Evolutionary conservation across 1,139 yeast species (phyloP).

Genomic region (Starmera stellimalicola): DNA sequence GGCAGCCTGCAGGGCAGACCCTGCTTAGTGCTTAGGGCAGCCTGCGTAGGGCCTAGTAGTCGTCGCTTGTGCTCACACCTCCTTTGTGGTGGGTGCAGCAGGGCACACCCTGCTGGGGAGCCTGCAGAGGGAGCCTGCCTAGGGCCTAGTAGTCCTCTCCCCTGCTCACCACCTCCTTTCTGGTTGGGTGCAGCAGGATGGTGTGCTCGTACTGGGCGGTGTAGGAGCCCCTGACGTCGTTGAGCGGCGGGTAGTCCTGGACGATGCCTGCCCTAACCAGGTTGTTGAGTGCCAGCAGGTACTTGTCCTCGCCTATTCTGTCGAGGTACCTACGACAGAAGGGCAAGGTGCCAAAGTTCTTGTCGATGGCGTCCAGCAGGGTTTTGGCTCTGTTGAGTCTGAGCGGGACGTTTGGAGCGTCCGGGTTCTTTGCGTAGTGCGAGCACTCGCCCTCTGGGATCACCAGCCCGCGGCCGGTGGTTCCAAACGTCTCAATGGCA

Average conservation of each 20-base stretch:
- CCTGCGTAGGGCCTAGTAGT: too few species aligned
- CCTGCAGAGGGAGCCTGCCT: too few species aligned
- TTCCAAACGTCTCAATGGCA: conserved; percentile 97
- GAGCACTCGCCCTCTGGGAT: conserved; percentile 85
- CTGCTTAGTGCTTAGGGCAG: too few species aligned
- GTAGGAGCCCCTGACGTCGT: conserved; percentile 74
- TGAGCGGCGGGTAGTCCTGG: conserved; percentile 95
- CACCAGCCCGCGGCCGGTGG: conserved; percentile 93
- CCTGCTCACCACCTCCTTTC: conserved; percentile 87
- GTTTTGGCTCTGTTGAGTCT: conserved; percentile 57
- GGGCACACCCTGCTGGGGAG: too few species aligned
- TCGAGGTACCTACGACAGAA: conserved; percentile 95
- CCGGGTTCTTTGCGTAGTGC: conserved; percentile 68
- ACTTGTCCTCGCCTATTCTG: conserved; percentile 84
- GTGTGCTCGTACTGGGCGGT: conserved; percentile 98
- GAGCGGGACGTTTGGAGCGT: conserved; percentile 34
- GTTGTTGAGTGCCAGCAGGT: conserved; percentile 78
- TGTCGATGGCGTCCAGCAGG: conserved; percentile 59
- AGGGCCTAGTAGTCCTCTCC: conserved; percentile 97
- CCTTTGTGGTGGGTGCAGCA: conserved; percentile 94
- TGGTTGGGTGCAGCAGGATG: conserved; percentile 77
- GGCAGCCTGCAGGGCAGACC: too few species aligned
- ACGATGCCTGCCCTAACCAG: conserved; percentile 81
- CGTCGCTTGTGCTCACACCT: conserved; percentile 92
- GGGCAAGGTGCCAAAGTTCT: conserved; percentile 87